Percentiles rank a stretch among this genome's conserved stretches.
Conservation (phyloP, 2,329 filamentous ascomycete species). For the Elsinoe necatrix region DNA sequence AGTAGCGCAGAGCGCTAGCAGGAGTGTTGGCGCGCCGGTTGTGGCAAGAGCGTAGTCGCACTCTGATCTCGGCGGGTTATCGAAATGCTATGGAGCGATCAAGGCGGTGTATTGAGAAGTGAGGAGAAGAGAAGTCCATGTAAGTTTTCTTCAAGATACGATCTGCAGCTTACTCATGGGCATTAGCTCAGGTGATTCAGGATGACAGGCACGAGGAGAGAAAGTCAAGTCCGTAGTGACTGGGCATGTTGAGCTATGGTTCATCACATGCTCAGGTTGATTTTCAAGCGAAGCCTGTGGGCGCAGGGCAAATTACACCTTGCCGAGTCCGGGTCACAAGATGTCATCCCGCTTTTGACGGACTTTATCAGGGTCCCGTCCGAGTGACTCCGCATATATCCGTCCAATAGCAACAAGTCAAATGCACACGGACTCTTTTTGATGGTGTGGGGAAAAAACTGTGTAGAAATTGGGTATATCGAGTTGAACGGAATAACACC, state of each 20-base stretch:
- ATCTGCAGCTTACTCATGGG: background rate
- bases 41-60: conserved; percentile 6
- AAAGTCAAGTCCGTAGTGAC: background rate
- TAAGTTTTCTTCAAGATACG: background rate
- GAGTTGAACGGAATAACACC: background rate
- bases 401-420: background rate
- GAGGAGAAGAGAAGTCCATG: background rate
- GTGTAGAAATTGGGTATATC: conserved; percentile 12
- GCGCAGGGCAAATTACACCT: background rate
- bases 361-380: background rate
- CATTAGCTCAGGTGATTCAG: background rate
- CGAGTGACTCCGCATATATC: background rate
- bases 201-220: background rate
- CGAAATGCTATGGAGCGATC: conserved; percentile 8
- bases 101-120: conserved; percentile 6
- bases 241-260: background rate
- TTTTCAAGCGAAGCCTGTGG: background rate
- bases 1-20: background rate
- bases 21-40: conserved; percentile 8
- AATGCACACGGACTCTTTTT: background rate
- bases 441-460: background rate
- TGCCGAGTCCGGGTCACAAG: background rate
- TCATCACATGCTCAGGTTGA: conserved; percentile 1
- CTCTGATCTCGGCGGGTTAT: background rate
- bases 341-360: background rate